phyloP scores from a whole-genome alignment of 2,329 filamentous ascomycete genomes.

The Periconia sp. region DNA sequence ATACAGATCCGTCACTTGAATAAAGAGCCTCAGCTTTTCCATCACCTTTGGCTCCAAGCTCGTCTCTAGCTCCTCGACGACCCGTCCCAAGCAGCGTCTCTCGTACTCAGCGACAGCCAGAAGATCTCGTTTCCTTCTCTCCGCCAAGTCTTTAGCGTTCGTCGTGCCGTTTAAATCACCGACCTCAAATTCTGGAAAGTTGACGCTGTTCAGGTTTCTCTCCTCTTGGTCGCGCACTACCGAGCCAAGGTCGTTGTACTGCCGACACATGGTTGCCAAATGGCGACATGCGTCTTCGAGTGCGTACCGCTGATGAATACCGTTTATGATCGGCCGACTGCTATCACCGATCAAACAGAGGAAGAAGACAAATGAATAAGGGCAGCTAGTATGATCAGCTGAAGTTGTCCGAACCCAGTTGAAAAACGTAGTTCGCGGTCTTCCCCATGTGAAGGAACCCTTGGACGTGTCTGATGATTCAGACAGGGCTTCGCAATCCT shows the following conservation, averaged over 20 bases:
- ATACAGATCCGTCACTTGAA: conserved; percentile 43
- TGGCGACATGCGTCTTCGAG: conserved; percentile 22
- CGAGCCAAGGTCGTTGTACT: conserved; percentile 37
- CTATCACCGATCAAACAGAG: conserved; percentile 14
- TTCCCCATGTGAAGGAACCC: conserved; percentile 2
- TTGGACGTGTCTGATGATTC: background rate
- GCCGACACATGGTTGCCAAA: conserved; percentile 29
- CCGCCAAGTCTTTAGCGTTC: conserved; percentile 6
- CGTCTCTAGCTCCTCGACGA: conserved; percentile 8
- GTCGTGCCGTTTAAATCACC: conserved; percentile 31
- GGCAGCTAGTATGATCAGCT: conserved; percentile 18
- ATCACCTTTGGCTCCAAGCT: conserved; percentile 5
- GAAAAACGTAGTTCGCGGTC: conserved; percentile 13
- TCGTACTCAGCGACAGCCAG: conserved; percentile 37
- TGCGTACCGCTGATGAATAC: conserved; percentile 33
- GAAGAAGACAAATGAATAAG: conserved; percentile 19
- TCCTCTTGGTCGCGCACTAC: conserved; percentile 33
- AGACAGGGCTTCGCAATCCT: conserved; percentile 10
- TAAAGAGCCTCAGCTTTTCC: conserved; percentile 30
- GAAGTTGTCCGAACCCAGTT: conserved; percentile 19
- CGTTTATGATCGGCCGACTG: conserved; percentile 15
- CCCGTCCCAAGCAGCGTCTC: conserved; percentile 12
- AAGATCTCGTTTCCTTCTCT: conserved; percentile 16
- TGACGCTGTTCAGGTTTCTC: conserved; percentile 29
- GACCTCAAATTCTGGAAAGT: conserved; percentile 41